Base-by-base conservation (phyloP, 805 yeast genomes). In the Scheffersomyces stipitis region DNA sequence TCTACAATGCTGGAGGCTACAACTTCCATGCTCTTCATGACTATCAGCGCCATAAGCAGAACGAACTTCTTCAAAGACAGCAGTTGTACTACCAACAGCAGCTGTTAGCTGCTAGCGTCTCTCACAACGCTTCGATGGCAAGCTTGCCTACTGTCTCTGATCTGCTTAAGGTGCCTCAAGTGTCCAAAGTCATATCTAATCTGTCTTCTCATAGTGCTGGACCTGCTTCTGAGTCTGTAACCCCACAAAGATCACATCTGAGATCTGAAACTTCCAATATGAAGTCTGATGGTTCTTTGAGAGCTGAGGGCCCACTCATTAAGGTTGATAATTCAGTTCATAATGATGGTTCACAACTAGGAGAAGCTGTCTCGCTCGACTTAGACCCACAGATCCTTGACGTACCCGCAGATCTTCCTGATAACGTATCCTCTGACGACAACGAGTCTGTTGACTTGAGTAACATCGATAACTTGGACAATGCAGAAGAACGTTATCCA, bases 11-110 rank as follows among this genome's bases (percentile, higher is more conserved):
- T 30, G 86, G 83, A n/a, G 68, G 74, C 2, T 79, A 76, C 49
- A 67, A 78, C 47, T 79, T 77, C 55, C 75, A 72, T 10, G 77
- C 74, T n/a, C 74, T 77, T 42, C 70, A 73, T 24, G 67, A 64
- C 31, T 77, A 73, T 46, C 84, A 78, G 43, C 48, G 49, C 36
- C 55, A 62, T 26, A 60, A 57, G 38, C 71, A 65, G 29, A 51
- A 55, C 26, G 68, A 60, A 32, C 46, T 61, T 8, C 28, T 58
- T 18, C 51, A 60, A 35, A 71, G 66, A 37, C 71, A 66, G 33
- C 64, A 62, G 34, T 35, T 60, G 16, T 73, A 71, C 39, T 58
- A 62, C 27, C 75, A 70, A 37, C 69, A 66, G 38, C 74, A 66
- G 18, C n/a, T n/a, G n/a, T n/a, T n/a, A n/a, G n/a, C n/a, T n/a